These are phyloP conservation scores for Prunus campanulata DNA, from an alignment of 306 rosid genomes.

Conservation along the genomic window DNA sequence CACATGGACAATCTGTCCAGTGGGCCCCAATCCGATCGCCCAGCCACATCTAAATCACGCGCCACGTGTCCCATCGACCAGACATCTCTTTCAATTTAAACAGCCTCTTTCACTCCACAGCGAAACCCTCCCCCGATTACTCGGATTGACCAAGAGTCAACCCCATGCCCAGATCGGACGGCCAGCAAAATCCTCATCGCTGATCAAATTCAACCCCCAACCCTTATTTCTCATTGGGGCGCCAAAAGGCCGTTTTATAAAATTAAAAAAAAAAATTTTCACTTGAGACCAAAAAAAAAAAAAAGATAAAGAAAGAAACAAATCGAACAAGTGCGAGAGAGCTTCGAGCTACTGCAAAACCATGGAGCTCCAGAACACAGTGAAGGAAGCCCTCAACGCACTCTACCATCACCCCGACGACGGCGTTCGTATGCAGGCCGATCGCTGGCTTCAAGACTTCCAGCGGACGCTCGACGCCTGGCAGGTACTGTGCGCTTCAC, in stretches of 20 bases:
- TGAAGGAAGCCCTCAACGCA: conserved; percentile 97
- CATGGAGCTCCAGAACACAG: conserved; percentile 95
- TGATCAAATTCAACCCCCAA: conserved; percentile 22
- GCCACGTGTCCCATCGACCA: conserved; percentile 37
- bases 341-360: conserved; percentile 26
- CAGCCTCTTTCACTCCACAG: not conserved
- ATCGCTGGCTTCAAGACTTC: conserved; percentile 94
- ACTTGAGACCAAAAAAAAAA: conserved; percentile 1
- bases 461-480: conserved; percentile 98
- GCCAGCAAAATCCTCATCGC: conserved; percentile 4
- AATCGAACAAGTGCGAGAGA: conserved; percentile 20
- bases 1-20: conserved; percentile 6
- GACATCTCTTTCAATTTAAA: not conserved
- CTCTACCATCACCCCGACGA: conserved; percentile 98
- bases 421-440: conserved; percentile 87
- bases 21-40: conserved; percentile 22
- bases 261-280: not conserved
- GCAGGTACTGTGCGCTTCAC: conserved; percentile 65
- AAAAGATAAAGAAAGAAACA: conserved; percentile 19
- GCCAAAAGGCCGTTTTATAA: conserved; percentile 70
- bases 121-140: not conserved
- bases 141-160: conserved; percentile 36
- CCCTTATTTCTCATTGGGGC: conserved; percentile 55
- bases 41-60: not conserved
- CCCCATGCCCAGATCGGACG: conserved; percentile 31